Evolutionary conservation across 768 basidiomycete genomes (phyloP).

Genomic region (Lactarius psammicola): DNA sequence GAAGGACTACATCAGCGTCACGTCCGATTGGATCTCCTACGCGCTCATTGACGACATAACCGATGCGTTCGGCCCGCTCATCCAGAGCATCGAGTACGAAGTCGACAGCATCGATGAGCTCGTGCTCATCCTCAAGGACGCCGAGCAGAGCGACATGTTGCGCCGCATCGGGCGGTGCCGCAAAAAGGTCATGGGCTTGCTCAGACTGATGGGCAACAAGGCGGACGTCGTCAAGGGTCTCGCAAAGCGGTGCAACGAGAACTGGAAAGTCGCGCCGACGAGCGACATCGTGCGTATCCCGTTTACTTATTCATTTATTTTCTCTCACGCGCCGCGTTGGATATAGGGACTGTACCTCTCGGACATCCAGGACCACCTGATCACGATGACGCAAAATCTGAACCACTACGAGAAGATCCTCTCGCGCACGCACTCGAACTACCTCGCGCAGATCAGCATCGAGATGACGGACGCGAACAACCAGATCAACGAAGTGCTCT

Average conservation of each 20-base stretch:
- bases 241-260: conserved; percentile 97
- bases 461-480: conserved; percentile 99
- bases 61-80: conserved; percentile 97
- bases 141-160: conserved; percentile 98
- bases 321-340: neutral
- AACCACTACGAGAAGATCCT: conserved; percentile 99
- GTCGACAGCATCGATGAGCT: conserved; percentile 99
- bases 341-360: conserved; percentile 87
- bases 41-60: conserved; percentile 99
- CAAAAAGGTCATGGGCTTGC: conserved; percentile 98
- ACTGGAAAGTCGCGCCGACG: conserved; percentile 97
- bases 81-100: conserved; percentile 98
- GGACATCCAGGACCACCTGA: conserved; percentile 97
- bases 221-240: conserved; percentile 99
- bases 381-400: conserved; percentile 99
- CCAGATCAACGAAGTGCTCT: conserved; percentile 98
- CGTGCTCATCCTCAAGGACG: conserved; percentile 92
- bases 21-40: conserved; percentile 99
- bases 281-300: conserved; percentile 93
- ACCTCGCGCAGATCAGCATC: conserved; percentile 98
- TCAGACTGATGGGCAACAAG: conserved; percentile 98
- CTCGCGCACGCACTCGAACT: conserved; percentile 97
- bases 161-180: conserved; percentile 95
- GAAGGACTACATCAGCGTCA: conserved; percentile 98
- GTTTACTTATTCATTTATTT: too few relatives aligned